Evolutionary conservation across 371 early-diverging fungal species (phyloP), one percentile per base, ranked within the genome.

Genomic region (Rhizopus sp.): DNA sequence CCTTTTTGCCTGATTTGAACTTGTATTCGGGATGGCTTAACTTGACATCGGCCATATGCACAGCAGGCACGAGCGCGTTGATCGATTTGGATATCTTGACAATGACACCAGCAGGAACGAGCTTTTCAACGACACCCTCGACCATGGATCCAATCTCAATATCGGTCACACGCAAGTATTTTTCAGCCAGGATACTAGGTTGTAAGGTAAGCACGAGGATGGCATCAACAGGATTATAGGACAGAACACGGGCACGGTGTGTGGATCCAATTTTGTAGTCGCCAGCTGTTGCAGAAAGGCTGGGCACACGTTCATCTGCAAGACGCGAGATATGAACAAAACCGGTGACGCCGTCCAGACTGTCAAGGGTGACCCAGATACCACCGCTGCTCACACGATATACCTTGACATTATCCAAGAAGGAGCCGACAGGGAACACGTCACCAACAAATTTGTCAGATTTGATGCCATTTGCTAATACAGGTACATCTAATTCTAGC

Each of bases 241-340:
- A 87, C 41, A 94, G 61, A 4, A 95, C 89, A 55, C 95, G 85
- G 32, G 82, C 92, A 33, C 82, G 81, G 60, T 94, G 94, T 1
- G 57, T 68, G 4, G 86, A 78, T 32, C 88, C 94, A 7, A 88
- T 52, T 31, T 70, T 72, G 68, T 72, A 93, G 31, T 75, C 78
- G 37, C 87, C 88, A 5, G 69, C 73, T n/a, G 81, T 72, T 42
- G 67, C 72, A 34, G 73, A 60, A 16, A 84, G 62, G 23, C 59
- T 57, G 10, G 78, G 69, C 23, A 86, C 52, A 39, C 67, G 83
- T 15, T 83, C 81, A 55, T 96, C 95, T 4, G 89, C 68, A 16
- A 94, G 61, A 33, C 90, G 84, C 6, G 89, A 85, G 31, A 89
- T 86, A 57, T 85, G 85, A 34, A 86, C 83, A 59, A 79, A 88